Evolutionary conservation across 129 eudicot genomes (phyloP).

Genomic region (Rutidosis leptorrhynchoides): DNA sequence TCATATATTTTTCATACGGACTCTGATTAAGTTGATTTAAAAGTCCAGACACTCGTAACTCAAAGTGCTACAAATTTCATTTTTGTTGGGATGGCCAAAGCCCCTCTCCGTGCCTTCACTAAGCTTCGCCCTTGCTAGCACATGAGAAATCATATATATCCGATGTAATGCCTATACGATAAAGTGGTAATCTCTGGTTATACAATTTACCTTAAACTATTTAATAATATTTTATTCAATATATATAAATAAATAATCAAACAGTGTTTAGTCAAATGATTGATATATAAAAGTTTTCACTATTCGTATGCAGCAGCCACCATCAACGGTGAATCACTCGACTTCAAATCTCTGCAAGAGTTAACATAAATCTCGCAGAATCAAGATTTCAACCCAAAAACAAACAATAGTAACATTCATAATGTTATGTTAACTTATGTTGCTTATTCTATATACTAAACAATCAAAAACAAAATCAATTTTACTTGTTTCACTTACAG

Average conservation of each 20-base stretch:
- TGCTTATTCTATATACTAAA: too few relatives aligned
- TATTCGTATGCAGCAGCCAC: conserved; percentile 22
- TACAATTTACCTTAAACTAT: not conserved
- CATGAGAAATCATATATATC: conserved; percentile 37
- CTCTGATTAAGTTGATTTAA: too few relatives aligned
- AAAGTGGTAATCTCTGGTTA: too few relatives aligned
- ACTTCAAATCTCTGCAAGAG: conserved; percentile 32
- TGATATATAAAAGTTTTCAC: conserved; percentile 6
- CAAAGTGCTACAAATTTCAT: too few relatives aligned
- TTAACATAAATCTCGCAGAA: not conserved
- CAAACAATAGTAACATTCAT: not conserved
- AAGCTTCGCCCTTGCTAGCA: too few relatives aligned
- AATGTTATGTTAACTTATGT: not conserved
- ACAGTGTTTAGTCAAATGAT: not conserved
- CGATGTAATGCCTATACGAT: too few relatives aligned
- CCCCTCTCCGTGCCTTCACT: too few relatives aligned
- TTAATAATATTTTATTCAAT: not conserved
- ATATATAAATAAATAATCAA: not conserved
- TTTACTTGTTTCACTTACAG: not conserved
- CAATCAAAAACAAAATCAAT: not conserved
- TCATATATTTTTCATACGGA: too few relatives aligned
- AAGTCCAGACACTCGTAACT: too few relatives aligned
- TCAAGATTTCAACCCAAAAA: conserved; percentile 18
- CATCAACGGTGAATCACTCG: conserved; percentile 34
- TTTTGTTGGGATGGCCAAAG: too few relatives aligned